phyloP scores from a whole-genome alignment of 768 basidiomycete species.

The Rhodotorula babjevae region DNA sequence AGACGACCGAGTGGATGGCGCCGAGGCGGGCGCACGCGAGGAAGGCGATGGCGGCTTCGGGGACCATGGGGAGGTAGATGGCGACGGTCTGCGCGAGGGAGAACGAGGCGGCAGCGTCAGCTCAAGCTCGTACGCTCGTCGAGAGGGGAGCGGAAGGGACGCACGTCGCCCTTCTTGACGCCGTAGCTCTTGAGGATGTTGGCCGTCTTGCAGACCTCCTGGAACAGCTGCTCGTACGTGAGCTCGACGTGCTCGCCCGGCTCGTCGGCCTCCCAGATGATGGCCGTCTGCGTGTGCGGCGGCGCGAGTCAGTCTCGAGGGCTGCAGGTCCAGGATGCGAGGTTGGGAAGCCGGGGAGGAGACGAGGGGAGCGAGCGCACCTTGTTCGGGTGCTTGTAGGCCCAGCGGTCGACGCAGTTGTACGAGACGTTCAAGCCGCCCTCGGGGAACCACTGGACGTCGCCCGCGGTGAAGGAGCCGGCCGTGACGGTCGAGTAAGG shows the following conservation, averaged over 20 bases:
- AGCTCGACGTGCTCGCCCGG: constrained; percentile 71
- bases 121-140: background rate
- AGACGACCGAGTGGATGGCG: constrained; percentile 93
- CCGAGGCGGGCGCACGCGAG: constrained; percentile 96
- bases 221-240: constrained; percentile 76
- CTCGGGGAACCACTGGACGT: constrained; percentile 94
- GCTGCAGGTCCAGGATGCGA: too few relatives aligned
- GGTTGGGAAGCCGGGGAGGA: background rate
- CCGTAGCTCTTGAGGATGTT: constrained; percentile 86
- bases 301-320: background rate
- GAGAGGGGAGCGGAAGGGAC: constrained; percentile 29
- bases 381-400: constrained; percentile 74
- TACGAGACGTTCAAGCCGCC: constrained; percentile 72
- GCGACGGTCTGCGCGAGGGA: constrained; percentile 60
- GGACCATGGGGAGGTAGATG: constrained; percentile 78
- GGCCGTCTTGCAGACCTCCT: constrained; percentile 80
- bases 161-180: constrained; percentile 81
- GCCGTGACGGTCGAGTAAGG: constrained; percentile 81
- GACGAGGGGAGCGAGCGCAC: constrained; percentile 31
- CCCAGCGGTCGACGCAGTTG: constrained; percentile 97
- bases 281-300: constrained; percentile 61
- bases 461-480: constrained; percentile 76
- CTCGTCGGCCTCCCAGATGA: constrained; percentile 98
- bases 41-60: constrained; percentile 94
- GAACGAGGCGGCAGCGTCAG: too few relatives aligned